phyloP scores from a whole-genome alignment of 805 yeast genomes.

The Kregervanrija delftensis region DNA sequence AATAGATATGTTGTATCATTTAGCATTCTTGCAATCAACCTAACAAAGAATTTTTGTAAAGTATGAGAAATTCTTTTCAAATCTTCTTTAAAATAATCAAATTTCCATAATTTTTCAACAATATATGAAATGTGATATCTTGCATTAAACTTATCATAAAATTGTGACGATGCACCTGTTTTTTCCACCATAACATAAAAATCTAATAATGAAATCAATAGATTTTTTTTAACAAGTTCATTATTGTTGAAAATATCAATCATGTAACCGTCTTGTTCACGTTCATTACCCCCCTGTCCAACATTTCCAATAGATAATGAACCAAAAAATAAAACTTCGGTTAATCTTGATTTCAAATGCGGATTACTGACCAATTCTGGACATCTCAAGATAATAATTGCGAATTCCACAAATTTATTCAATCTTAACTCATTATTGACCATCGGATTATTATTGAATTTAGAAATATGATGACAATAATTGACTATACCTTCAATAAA shows the following conservation, averaged over 20 bases:
- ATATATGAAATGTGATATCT: conserved; percentile 82
- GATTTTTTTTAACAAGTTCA: conserved; percentile 51
- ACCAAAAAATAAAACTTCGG: conserved; percentile 76
- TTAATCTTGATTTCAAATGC: conserved; percentile 78
- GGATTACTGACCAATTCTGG: conserved; percentile 87
- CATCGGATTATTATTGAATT: conserved; percentile 52
- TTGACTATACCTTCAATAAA: conserved; percentile 75
- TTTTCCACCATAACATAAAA: conserved; percentile 93
- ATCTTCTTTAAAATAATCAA: conserved; percentile 59
- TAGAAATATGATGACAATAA: conserved; percentile 57
- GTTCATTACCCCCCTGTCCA: conserved; percentile 32
- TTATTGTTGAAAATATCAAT: conserved; percentile 58
- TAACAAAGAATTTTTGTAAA: conserved; percentile 77
- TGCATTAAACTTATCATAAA: conserved; percentile 90
- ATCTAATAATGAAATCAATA: conserved; percentile 78
- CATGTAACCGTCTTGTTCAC: conserved; percentile 62
- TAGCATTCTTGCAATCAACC: conserved; percentile 90
- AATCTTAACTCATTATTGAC: conserved; percentile 45
- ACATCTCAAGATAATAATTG: conserved; percentile 70
- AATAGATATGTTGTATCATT: conserved; percentile 88
- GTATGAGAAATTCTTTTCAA: conserved; percentile 58
- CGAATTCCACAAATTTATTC: conserved; percentile 57
- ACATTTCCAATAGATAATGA: conserved; percentile 37
- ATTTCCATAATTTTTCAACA: conserved; percentile 77
- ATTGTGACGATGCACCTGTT: conserved; percentile 92